Base-by-base conservation (phyloP, 2,329 filamentous ascomycete species). In the Penicillium occitanis region DNA sequence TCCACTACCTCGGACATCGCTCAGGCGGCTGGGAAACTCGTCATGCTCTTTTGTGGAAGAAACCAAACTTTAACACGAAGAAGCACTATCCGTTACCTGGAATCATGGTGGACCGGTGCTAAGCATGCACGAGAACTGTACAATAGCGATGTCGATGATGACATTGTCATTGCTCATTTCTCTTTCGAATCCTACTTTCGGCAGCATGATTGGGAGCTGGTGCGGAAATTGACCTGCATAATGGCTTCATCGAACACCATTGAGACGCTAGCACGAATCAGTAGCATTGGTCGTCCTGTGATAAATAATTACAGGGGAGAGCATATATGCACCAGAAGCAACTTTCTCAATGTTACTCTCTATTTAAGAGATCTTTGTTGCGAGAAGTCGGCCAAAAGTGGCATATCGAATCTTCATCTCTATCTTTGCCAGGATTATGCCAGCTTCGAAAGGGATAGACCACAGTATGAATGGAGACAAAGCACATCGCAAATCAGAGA, bases 341-440 rank as follows among this genome's bases (percentile, higher is more conserved):
- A 37, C 14, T 57, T 57, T 37, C 30, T 37, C 51, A 37, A 35
- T 35, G 51, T 19, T 11, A 35, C 51, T 37, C 7, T n/a, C 28
- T 35, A 7, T 37, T 33, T 57, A 17, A 42, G 25, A 60, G 37
- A 44, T 60, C 25, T 46, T 10, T 44, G 17, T 42, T 28, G 10
- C n/a, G 33, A 60, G 13, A 8, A 28, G 22, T 60, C 57, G 14
- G 57, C 57, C 35, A 60, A 60, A 46, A 30, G 37, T n/a, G 57
- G n/a, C 11, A 33, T 60, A 60, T 60, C 57, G 13, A 60, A 60
- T 42, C 57, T 22, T 13, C 57, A 60, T 44, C 57, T 60, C n/a
- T 44, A 44, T 46, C 19, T 60, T 44, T 19, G 25, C 11, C 57
- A 46, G 10, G 28, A 25, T 44, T 60, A 25, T 60, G 35, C 57